Base-by-base conservation (phyloP, 2,329 filamentous ascomycete species). In the Epichloe sibirici region DNA sequence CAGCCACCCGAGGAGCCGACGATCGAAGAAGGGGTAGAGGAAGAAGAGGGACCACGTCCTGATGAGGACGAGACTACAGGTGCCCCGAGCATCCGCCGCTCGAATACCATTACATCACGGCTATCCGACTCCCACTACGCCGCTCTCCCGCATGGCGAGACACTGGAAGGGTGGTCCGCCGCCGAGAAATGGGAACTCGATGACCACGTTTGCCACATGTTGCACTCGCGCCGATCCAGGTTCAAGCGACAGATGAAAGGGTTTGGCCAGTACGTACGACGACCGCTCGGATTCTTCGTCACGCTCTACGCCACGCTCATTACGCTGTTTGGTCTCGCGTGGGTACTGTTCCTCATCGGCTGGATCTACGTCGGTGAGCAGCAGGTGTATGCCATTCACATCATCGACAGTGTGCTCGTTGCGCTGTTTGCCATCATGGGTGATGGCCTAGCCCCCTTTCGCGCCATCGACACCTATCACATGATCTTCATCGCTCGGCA, bases 281-380 rank as follows among this genome's bases (percentile, higher is more conserved):
- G 82, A 59, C 87, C 89, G 1, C 74, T 95, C 39, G 89, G 89
- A 1, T 88, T 93, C 63, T 76, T 90, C 51, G 86, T 95, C 54
- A 93, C 88, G 0, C 69, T 94, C 4, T 95, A 95, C 66, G 88
- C 88, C 8, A 83, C 79, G 1, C 74, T 91, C 21, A 90, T 95
- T 59, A 93, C 88, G 0, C 73, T 90, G 0, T 95, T 94, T 60
- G 88, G 88, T 62, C 74, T 91, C 12, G 86, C 86, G 0, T 95
- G 88, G 89, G 88, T 95, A 1, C 76, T 94, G n/a, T 93, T 91
- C 69, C 72, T 94, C 51, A 95, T 95, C 64, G 87, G 84, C 47
- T 94, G 88, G 88, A 88, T 93, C 63, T 90, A 89, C 57, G 84
- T 91, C 21, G 87, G 86, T 21, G 79, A 81, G 34, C 74, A 76